Evolutionary conservation across 306 rosid genomes (phyloP).

Genomic region (Rosa chinensis): DNA sequence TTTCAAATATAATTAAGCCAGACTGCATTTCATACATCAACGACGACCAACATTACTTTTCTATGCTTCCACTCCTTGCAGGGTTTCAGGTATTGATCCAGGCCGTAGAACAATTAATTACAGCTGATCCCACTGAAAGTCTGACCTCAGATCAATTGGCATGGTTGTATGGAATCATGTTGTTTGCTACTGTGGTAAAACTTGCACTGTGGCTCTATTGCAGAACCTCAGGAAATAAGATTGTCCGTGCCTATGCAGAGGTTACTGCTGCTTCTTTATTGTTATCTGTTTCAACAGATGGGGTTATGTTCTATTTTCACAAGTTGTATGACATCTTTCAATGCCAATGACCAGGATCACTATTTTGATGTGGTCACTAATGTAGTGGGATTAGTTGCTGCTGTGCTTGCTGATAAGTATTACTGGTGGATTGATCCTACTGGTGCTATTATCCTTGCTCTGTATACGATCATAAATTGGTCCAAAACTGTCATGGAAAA

Average conservation of each 20-base stretch:
- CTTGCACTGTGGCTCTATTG: slow-evolving; percentile 88
- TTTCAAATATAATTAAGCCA: background rate
- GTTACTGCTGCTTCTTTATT: slow-evolving; percentile 29
- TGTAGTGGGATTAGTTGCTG: slow-evolving; percentile 79
- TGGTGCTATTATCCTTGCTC: slow-evolving; percentile 87
- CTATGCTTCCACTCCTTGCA: slow-evolving; percentile 32
- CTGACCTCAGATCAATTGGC: slow-evolving; percentile 53
- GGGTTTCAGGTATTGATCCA: slow-evolving; percentile 88
- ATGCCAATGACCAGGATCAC: slow-evolving; percentile 69
- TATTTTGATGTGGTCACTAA: slow-evolving; percentile 94
- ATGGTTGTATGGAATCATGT: slow-evolving; percentile 79
- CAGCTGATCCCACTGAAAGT: slow-evolving; percentile 44
- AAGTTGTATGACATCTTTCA: slow-evolving; percentile 10
- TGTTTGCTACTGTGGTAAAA: slow-evolving; percentile 72
- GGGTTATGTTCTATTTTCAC: background rate
- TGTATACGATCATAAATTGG: slow-evolving; percentile 89
- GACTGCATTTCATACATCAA: background rate
- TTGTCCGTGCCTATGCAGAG: slow-evolving; percentile 90
- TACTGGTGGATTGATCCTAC: slow-evolving; percentile 95
- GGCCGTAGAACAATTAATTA: slow-evolving; percentile 63
- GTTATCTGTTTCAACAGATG: background rate
- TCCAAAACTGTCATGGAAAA: slow-evolving; percentile 88
- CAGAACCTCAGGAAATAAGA: slow-evolving; percentile 70
- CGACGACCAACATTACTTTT: background rate
- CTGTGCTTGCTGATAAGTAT: slow-evolving; percentile 75